Conservation (phyloP, 495 filamentous ascomycete species). For the Penicillium mononematosum region DNA sequence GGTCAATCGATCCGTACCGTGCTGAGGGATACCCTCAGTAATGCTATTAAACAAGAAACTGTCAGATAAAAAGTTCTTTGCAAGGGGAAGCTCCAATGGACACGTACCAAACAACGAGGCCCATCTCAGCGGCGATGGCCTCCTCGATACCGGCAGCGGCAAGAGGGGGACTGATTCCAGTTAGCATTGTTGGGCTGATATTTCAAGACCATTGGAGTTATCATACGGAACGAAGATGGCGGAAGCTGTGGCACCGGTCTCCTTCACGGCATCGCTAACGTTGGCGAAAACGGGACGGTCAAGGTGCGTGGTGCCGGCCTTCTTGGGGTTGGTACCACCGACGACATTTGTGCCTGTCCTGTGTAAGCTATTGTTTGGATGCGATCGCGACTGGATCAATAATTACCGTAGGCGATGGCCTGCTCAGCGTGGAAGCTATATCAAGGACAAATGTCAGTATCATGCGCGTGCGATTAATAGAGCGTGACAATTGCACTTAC, state of each 20-base stretch:
- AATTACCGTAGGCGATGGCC: slow-evolving; percentile 93
- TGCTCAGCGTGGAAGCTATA: slow-evolving; percentile 92
- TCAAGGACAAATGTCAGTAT: slow-evolving; percentile 44
- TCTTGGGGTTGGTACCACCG: slow-evolving; percentile 98
- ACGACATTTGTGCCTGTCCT: slow-evolving; percentile 87
- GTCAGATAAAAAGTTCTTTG: slow-evolving; percentile 12
- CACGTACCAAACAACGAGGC: slow-evolving; percentile 81
- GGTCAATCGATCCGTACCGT: slow-evolving; percentile 57
- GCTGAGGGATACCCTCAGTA: slow-evolving; percentile 97
- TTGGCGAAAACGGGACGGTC: slow-evolving; percentile 90
- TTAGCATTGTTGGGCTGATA: slow-evolving; percentile 16
- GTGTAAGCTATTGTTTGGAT: slow-evolving; percentile 34
- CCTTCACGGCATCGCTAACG: slow-evolving; percentile 84
- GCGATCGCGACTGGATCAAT: slow-evolving; percentile 18
- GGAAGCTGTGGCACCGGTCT: slow-evolving; percentile 85
- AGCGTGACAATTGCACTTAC: slow-evolving; percentile 54
- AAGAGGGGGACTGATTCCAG: slow-evolving; percentile 67
- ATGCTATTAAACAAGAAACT: slow-evolving; percentile 54
- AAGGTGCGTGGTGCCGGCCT: slow-evolving; percentile 86
- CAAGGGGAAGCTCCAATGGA: slow-evolving; percentile 17
- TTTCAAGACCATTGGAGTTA: background rate
- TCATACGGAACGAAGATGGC: slow-evolving; percentile 96
- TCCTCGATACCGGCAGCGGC: slow-evolving; percentile 96
- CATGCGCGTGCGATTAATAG: slow-evolving; percentile 12
- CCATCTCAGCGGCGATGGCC: slow-evolving; percentile 87